Evolutionary conservation across 2,329 filamentous ascomycete genomes (phyloP).

Genomic region (Apiospora phragmitis): DNA sequence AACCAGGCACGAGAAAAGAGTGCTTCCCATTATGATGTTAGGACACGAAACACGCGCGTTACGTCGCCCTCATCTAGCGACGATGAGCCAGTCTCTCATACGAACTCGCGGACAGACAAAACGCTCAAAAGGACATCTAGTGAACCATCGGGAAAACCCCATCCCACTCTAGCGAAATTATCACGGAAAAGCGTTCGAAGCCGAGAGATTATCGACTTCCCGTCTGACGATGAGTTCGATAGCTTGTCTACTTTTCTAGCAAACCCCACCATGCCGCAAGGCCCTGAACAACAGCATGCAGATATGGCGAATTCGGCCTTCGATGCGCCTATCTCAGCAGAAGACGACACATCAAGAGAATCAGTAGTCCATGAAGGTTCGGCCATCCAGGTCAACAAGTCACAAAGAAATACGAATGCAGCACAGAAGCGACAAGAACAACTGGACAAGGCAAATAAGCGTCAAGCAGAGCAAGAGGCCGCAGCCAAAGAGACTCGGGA

Average conservation of each 20-base stretch:
- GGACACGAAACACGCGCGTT: background rate
- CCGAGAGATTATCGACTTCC: constrained; percentile 32
- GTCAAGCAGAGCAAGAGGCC: background rate
- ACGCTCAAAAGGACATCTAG: background rate
- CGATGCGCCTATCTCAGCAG: background rate
- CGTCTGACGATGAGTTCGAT: constrained; percentile 27
- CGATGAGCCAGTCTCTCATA: background rate
- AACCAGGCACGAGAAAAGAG: background rate
- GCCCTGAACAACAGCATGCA: background rate
- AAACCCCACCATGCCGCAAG: background rate
- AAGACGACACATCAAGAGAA: background rate
- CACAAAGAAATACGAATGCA: background rate
- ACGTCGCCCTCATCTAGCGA: background rate
- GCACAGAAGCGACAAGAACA: background rate
- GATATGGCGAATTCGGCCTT: background rate
- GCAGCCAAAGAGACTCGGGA: background rate
- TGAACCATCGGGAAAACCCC: constrained; percentile 14
- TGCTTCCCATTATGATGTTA: background rate
- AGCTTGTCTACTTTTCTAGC: background rate
- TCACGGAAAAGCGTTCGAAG: constrained; percentile 31
- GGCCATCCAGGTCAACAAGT: constrained; percentile 1
- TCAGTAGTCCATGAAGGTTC: background rate
- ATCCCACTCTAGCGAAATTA: constrained; percentile 30
- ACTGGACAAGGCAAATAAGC: background rate
- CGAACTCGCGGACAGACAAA: background rate